Evolutionary conservation across 495 filamentous ascomycete genomes (phyloP), one percentile per base, ranked within the genome.

Genomic region (Tricharina praecox): DNA sequence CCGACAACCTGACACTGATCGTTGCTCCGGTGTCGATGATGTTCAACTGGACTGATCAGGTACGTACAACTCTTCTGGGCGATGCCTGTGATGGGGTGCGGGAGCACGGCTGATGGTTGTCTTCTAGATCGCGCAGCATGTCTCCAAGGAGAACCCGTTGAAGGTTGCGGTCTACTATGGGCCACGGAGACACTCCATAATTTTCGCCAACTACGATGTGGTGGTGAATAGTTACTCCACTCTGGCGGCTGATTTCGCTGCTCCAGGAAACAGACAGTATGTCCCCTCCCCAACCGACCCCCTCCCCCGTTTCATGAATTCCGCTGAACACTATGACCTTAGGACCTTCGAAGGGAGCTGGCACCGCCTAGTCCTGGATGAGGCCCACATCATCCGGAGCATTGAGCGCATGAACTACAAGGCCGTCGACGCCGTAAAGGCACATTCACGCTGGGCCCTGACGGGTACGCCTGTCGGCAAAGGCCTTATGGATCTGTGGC

Each of bases 31-130:
- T 92, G 0, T 77, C 78, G 40, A 83, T 94, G 7, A 90, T 95
- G 81, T 87, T 79, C 55, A 93, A 95, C 54, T 95, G 87, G 87
- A 75, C 71, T 47, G 75, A 77, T 25, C 85, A 94, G 62, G 85
- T 90, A 23, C n/a, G n/a, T n/a, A n/a, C n/a, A n/a, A n/a, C n/a
- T n/a, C n/a, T n/a, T n/a, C n/a, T n/a, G n/a, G n/a, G n/a, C n/a
- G n/a, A n/a, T n/a, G n/a, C n/a, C n/a, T n/a, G n/a, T n/a, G n/a
- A n/a, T n/a, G n/a, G n/a, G n/a, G n/a, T n/a, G n/a, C n/a, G n/a
- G n/a, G n/a, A n/a, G n/a, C n/a, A n/a, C n/a, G n/a, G n/a, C n/a
- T n/a, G n/a, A n/a, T n/a, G n/a, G n/a, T n/a, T n/a, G n/a, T n/a
- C n/a, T n/a, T n/a, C n/a, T n/a, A n/a, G n/a, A n/a, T n/a, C n/a